Percentiles rank a stretch among this genome's conserved stretches.
Evolutionary conservation across 139 green algal genomes (phyloP).

Genomic region (Monoraphidium neglectum): DNA sequence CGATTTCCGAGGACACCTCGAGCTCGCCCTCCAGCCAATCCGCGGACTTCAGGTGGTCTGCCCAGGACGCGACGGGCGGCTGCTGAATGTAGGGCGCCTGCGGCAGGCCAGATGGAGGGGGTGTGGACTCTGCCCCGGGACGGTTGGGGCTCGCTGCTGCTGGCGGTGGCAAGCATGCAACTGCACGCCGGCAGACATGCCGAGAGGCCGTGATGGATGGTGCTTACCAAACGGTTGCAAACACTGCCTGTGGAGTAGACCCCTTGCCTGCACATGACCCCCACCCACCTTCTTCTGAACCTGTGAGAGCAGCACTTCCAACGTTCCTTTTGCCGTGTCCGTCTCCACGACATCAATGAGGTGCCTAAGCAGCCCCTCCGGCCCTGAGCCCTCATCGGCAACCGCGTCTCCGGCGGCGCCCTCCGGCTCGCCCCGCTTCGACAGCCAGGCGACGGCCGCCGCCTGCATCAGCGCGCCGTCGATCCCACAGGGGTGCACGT

Average conservation of each 20-base stretch:
- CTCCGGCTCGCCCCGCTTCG: background rate
- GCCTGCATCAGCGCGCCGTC: constrained; percentile 37
- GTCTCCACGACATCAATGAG: background rate
- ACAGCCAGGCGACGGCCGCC: background rate
- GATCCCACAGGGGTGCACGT: constrained; percentile 41
- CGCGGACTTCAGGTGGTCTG: constrained; percentile 4
- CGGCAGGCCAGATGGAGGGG: too few relatives aligned
- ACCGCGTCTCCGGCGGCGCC: background rate
- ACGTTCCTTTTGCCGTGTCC: background rate
- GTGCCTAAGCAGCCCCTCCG: background rate
- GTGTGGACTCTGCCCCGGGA: too few relatives aligned
- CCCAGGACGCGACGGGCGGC: constrained; percentile 6
- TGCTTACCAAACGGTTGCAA: too few relatives aligned
- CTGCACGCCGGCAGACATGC: too few relatives aligned
- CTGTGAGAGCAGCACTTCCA: background rate
- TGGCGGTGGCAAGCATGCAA: too few relatives aligned
- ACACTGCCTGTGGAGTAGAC: too few relatives aligned
- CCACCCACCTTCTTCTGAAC: background rate
- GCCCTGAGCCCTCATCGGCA: background rate
- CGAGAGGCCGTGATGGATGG: too few relatives aligned
- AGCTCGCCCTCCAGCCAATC: constrained; percentile 37
- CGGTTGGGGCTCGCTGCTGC: too few relatives aligned
- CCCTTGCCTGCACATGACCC: background rate
- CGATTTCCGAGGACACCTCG: background rate
- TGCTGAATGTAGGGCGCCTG: background rate